Conservation (phyloP, 2,329 filamentous ascomycete species). For the Aureobasidium sp. region DNA sequence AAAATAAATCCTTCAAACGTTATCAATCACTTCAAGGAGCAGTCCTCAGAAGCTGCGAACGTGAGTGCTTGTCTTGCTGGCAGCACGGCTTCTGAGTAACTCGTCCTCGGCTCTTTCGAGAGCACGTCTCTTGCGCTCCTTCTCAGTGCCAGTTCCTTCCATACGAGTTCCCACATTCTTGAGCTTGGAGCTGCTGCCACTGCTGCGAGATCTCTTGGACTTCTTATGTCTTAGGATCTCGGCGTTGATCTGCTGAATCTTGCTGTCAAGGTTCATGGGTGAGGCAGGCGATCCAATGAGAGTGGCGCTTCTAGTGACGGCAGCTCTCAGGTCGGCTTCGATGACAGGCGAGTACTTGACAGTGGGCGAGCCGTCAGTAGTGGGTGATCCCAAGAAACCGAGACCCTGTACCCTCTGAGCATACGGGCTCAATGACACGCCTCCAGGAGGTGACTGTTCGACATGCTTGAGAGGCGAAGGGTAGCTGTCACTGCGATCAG, state of each 20-base stretch:
- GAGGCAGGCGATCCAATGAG: slow-evolving; percentile 18
- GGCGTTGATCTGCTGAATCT: slow-evolving; percentile 22
- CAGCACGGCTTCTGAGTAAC: slow-evolving; percentile 26
- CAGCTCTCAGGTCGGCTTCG: neutral
- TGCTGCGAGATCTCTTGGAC: slow-evolving; percentile 4
- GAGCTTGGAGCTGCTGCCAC: slow-evolving; percentile 14
- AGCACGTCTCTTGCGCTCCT: slow-evolving; percentile 36
- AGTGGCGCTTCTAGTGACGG: neutral
- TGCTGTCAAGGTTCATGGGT: slow-evolving; percentile 20
- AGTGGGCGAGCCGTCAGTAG: neutral
- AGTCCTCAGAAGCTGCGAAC: neutral
- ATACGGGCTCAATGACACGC: neutral
- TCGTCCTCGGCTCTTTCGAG: slow-evolving; percentile 37
- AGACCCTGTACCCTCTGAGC: neutral
- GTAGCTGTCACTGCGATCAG: neutral
- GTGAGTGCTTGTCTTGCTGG: neutral
- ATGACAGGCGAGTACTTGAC: neutral
- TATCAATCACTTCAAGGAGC: too few relatives aligned
- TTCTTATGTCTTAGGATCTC: slow-evolving; percentile 19
- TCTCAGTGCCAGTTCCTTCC: slow-evolving; percentile 32
- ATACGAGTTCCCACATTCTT: slow-evolving; percentile 21
- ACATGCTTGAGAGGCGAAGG: neutral
- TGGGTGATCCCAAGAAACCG: neutral
- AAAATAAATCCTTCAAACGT: too few relatives aligned
- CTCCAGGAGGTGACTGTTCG: neutral